A percentile compares a stretch with the other conserved stretches of the same genome.
phyloP scores from a whole-genome alignment of 2,329 filamentous ascomycete genomes.

The Claviceps pazoutovae region DNA sequence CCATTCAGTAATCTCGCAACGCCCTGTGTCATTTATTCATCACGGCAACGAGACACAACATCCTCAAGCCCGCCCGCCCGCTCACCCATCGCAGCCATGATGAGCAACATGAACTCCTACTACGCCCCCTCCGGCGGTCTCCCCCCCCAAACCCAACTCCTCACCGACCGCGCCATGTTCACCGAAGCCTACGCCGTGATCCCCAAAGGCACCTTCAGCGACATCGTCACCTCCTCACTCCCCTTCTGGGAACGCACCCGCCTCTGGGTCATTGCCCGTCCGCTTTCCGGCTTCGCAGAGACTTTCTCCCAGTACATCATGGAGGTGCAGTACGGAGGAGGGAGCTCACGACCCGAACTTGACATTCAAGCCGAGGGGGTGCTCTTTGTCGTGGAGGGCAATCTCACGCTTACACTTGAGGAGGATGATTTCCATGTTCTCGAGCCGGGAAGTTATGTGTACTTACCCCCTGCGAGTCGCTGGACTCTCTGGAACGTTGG shows the following conservation, averaged over 20 bases:
- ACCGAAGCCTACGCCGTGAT: constrained; percentile 5
- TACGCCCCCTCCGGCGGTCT: constrained; percentile 4
- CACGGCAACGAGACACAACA: too few species aligned
- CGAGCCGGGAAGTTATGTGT: constrained; percentile 3
- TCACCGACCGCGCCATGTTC: constrained; percentile 6
- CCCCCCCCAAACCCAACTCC: constrained; percentile 5
- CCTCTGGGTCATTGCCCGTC: constrained; percentile 5
- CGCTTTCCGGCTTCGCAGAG: constrained; percentile 5
- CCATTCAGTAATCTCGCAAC: too few species aligned
- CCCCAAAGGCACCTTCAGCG: constrained; percentile 5
- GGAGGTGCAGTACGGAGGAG: constrained; percentile 2
- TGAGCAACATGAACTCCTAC: not conserved
- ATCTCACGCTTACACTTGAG: not conserved
- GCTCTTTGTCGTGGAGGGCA: constrained; percentile 3
- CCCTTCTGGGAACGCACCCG: constrained; percentile 5
- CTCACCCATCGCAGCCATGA: too few species aligned
- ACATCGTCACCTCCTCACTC: constrained; percentile 4
- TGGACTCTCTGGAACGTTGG: constrained; percentile 1
- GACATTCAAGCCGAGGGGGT: constrained; percentile 1
- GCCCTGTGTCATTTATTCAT: too few species aligned
- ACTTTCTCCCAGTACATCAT: constrained; percentile 7
- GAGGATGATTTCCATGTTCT: not conserved
- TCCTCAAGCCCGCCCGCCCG: too few species aligned
- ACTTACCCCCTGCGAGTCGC: not conserved
- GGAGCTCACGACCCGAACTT: constrained; percentile 3